Evolutionary conservation across 768 basidiomycete genomes (phyloP), one percentile per base, ranked within the genome.

Genomic region (Amanita rimosa): DNA sequence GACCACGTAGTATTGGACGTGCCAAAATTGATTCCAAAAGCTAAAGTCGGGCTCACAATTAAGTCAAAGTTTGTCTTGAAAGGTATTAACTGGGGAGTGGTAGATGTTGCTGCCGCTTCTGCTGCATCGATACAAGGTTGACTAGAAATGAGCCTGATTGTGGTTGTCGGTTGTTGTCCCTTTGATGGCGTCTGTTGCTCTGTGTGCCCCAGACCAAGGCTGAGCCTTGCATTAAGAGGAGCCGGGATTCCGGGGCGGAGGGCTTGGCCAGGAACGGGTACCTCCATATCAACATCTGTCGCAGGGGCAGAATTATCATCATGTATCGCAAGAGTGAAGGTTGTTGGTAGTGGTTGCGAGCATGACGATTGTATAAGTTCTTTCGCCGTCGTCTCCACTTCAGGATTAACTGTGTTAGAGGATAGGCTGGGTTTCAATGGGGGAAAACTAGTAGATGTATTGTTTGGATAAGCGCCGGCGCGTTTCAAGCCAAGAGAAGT

Each of bases 401-500:
- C 49, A 45, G 22, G n/a, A 29, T 16, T 14, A 11, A 29, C 34
- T 10, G 17, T 29, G n/a, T 47, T 43, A 50, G 48, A 57, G 42
- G 56, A 51, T 48, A 49, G 40, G 13, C 43, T 48, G 21, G 55
- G 55, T 8, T 45, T 42, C 22, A 54, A 57, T 24, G 54, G 48
- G 26, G 49, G 11, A 31, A 13, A 50, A 26, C 22, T 45, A 16
- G 49, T 43, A 39, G 10, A 49, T 34, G 24, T 44, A 55, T 22
- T 63, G 60, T 24, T 67, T 19, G 9, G 66, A 31, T 54, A 58
- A 8, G 68, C 64, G 8, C 66, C 62, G 9, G 65, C 60, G 24
- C 79, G 79, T 61, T 80, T 85, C 56, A 88, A 71, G 35, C 83
- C 83, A 24, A 87, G 68, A 10, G 87, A 86, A 36, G 69, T 80